Evolutionary conservation across 2,329 filamentous ascomycete genomes (phyloP), one percentile per base, ranked within the genome.

Genomic region (Dactylellina leptospora): DNA sequence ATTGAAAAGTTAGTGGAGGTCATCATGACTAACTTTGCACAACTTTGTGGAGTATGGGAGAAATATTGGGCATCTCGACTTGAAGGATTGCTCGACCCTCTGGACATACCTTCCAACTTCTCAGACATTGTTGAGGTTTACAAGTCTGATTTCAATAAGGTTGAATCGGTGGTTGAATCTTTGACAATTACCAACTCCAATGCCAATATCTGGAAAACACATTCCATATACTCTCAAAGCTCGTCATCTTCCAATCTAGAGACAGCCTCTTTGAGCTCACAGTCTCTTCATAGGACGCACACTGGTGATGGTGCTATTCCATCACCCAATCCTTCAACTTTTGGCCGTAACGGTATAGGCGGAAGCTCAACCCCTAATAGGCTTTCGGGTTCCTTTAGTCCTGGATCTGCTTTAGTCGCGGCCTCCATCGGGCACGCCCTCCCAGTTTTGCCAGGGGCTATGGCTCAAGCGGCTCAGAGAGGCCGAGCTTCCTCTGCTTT

Each of bases 1-100:
- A 97, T 93, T 0, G 91, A 91, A 73, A 90, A 88, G 76, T 83
- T 97, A 73, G 92, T 95, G 76, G 90, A 92, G 76, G 88, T 90
- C 22, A 93, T 91, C 76, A 84, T 96, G 44, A 86, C 85, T 64
- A 92, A 92, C 76, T 92, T 97, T 77, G 87, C 97, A 75, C 87
- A 90, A 74, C 88, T 96, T 47, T 93, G 97, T 80, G 85, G 87
- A 16, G 84, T 86, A 51, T 99, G 93, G 93, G 93, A 89, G 78
- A 84, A 84, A 62, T 87, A 91, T 38, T 93, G 92, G 87, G 89
- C 90, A 76, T 89, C 90, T 75, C 96, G 96, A 82, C 85, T 97
- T 74, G 87, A 86, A 75, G 85, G 86, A 6, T 86, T 95, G 1
- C 83, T 97, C 3, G 87, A 88, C 30, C 86, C 90, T 58, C 83